These are phyloP conservation scores for Globisporangium carolinianum DNA, from an alignment of 352 stramenopile genomes.

Conservation along the genomic window DNA sequence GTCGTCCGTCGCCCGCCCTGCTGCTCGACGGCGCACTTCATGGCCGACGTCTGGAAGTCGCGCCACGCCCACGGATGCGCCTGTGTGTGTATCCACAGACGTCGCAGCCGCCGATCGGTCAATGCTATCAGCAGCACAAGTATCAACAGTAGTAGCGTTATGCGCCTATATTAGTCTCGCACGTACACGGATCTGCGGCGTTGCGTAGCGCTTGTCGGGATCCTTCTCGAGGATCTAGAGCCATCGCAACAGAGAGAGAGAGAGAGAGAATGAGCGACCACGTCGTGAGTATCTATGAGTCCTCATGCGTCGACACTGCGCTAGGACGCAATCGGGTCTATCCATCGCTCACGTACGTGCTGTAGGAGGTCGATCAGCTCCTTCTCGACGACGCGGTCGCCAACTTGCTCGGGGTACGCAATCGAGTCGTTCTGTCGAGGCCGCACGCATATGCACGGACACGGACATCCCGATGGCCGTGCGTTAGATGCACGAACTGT, in stretches of 20 bases:
- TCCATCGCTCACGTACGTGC: constrained; percentile 21
- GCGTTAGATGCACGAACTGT: too few relatives aligned
- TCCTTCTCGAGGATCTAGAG: constrained; percentile 74
- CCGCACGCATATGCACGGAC: background rate
- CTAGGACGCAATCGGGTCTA: too few relatives aligned
- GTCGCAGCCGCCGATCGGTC: too few relatives aligned
- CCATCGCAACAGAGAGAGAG: background rate
- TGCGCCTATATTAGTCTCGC: background rate
- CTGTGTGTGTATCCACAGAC: constrained; percentile 9
- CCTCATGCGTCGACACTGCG: too few relatives aligned
- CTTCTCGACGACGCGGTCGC: constrained; percentile 42
- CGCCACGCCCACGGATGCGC: constrained; percentile 65
- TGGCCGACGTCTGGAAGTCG: constrained; percentile 60
- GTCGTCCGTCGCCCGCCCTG: constrained; percentile 33
- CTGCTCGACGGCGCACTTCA: constrained; percentile 57
- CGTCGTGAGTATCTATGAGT: too few relatives aligned
- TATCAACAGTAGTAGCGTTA: background rate
- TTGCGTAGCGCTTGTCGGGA: constrained; percentile 46
- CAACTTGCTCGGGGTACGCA: constrained; percentile 32
- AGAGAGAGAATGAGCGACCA: background rate
- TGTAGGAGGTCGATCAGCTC: constrained; percentile 60
- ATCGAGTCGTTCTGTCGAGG: constrained; percentile 54
- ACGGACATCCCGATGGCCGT: too few relatives aligned
- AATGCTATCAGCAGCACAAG: background rate
- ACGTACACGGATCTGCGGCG: constrained; percentile 62